Base-by-base conservation (phyloP, 768 basidiomycete genomes). In the Lyophyllum semitale region DNA sequence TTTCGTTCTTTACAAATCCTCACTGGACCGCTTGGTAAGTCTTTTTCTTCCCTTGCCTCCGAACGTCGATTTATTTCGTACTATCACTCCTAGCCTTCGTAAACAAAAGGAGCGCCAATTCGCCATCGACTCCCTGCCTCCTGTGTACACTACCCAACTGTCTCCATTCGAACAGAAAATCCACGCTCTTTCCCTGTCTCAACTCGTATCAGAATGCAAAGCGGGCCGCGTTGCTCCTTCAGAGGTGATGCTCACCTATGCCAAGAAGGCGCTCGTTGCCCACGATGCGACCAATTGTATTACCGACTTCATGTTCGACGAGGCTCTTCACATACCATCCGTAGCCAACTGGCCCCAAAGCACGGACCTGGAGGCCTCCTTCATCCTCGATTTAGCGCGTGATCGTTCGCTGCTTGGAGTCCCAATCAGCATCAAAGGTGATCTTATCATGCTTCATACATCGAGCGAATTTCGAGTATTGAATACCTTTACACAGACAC, bases 351-450 rank as follows among this genome's bases (percentile, higher is more conserved):
- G 75, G 74, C 73, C 68, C 0, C 72, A 72, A 9, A 72, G 65
- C 26, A 61, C 71, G 11, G 77, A 77, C 55, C 64, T 70, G 1
- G 76, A 77, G 37, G 49, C 48, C 45, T 63, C 71, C 5, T 62
- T 54, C 33, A 51, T 68, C 13, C 63, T 61, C 35, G 79, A 77
- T 50, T 65, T 63, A 13, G 59, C 65, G 18, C 64, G 68, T 22
- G 75, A 77, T 54, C 74, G 75, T 18, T 79, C 83, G 11, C 73
- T 89, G 7, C 78, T 87, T 44, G 87, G 87, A 17, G 80, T 90
- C 0, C 88, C 88, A 15, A 74, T 89, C 18, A 85, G 84, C 45
- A 71, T 89, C 62, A 89, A 89, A 74, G 87, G 88, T 72, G 59
- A 53, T 45, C 62, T 52, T 43, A 55, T 42, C 62, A 62, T 58